Evolutionary conservation across 2,329 filamentous ascomycete genomes (phyloP).

Genomic region (Cladophialophora chaetospira): DNA sequence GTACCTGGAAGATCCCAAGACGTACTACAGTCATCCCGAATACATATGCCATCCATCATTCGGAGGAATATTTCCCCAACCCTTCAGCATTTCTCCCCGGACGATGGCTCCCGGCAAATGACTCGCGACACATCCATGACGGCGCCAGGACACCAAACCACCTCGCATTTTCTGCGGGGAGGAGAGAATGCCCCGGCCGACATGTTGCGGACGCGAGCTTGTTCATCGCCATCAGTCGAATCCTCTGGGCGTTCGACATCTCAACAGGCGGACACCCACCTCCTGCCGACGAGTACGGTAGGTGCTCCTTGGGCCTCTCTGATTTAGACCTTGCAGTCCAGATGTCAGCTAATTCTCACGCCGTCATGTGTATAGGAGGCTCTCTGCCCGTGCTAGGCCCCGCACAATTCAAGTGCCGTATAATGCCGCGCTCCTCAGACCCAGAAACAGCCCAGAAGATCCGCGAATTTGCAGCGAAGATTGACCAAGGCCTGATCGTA

Average conservation of each 20-base stretch:
- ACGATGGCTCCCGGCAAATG: conserved; percentile 42
- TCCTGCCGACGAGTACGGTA: conserved; percentile 2
- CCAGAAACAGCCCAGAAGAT: neutral
- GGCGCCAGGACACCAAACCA: conserved; percentile 47
- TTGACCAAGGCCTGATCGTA: neutral
- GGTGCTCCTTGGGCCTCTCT: neutral
- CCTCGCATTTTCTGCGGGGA: conserved; percentile 58
- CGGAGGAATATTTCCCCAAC: conserved; percentile 42
- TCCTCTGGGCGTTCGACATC: conserved; percentile 37
- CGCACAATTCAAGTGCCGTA: conserved; percentile 1
- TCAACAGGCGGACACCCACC: neutral
- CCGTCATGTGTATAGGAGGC: neutral
- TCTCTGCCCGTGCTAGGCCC: conserved; percentile 3
- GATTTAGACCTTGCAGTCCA: neutral
- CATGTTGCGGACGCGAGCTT: conserved; percentile 40
- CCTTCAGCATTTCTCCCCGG: conserved; percentile 47
- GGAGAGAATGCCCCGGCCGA: conserved; percentile 47
- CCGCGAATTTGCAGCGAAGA: neutral
- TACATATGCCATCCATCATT: conserved; percentile 33
- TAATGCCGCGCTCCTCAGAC: neutral
- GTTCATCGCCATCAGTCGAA: conserved; percentile 58
- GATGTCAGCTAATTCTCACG: neutral
- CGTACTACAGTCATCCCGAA: conserved; percentile 40
- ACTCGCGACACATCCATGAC: conserved; percentile 12
- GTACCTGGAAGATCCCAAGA: conserved; percentile 52